Evolutionary conservation across 2,329 filamentous ascomycete genomes (phyloP), one percentile per base, ranked within the genome.

Genomic region (Apiospora hydei): DNA sequence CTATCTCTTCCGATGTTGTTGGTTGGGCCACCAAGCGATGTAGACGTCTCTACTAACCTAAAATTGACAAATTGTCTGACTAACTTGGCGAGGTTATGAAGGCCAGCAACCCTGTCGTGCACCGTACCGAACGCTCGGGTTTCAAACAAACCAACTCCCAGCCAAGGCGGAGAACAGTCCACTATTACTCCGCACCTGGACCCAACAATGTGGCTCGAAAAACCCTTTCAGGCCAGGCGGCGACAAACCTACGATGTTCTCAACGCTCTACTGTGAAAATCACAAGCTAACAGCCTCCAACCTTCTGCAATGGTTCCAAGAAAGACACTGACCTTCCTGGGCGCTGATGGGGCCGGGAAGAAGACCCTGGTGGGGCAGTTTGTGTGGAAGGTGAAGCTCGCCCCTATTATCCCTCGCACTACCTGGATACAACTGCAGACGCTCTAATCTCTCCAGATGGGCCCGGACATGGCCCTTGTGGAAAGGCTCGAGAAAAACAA

Each of bases 401-500:
- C 16, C 14, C 14, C 41, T 26, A 30, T 38, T 34, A 13, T 34
- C 3, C 30, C 26, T 3, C 6, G 2, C 26, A 18, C 18, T 46
- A n/a, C 30, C 44, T 8, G 13, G 10, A 2, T 8, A n/a, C 4
- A 30, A 3, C 24, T 34, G 18, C 67, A 49, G 38, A 30, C 67
- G 11, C 4, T 3, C 41, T 69, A n/a, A n/a, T 14, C 38, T 21
- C 0, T 49, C n/a, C 67, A 69, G 67, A 69, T 69, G 44, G 67
- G 67, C 24, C 67, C 44, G 11, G 34, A n/a, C 8, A 49, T 69
- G 44, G 2, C 21, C 4, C 1, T 38, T 21, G 44, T 69, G 44
- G 67, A 69, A 38, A 34, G 41, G 44, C 67, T 69, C 26, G 67
- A 69, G 24, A 69, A n/a, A 18, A 51, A 69, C 26, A 46, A 49